Base-by-base conservation (phyloP, 805 yeast genomes). In the Candida jianshihensis region DNA sequence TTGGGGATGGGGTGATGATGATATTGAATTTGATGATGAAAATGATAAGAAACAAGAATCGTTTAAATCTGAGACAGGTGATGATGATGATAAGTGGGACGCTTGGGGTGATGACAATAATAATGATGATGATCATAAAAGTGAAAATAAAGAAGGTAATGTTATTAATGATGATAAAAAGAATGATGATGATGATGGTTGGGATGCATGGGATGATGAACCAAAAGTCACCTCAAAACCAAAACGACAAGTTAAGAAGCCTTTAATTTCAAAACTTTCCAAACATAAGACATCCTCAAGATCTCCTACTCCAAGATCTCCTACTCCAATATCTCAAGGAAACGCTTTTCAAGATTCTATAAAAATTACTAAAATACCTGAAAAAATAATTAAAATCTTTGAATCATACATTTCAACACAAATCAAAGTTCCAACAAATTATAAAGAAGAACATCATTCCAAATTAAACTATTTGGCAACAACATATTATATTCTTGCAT, bases 21-120 rank as follows among this genome's bases (percentile, higher is more conserved):
- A 34, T n/a, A 31, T 35, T 13, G 41, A 37, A 6, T 30, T 35
- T 20, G 40, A 35, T 30, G 37, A 61, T 54, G 33, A 63, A 50
- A 44, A 37, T 11, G 37, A 41, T 9, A 39, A 41, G 8, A 30
- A 30, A 6, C 32, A 26, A 7, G 37, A 34, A 9, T n/a, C 19
- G 8, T 12, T 14, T 3, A 26, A 21, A 12, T 27, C 30, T n/a
- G 14, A 29, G 14, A 27, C 33, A 10, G 33, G 31, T 5, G 32
- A 34, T 5, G 37, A 35, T 0, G 45, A 41, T 22, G 52, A 42
- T 27, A 53, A 36, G 12, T 49, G 53, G 55, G 54, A 41, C 29
- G 47, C 43, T 5, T 49, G 54, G 54, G 51, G 37, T 30, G 47
- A 44, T 34, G 46, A 46, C 12, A 45, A 44, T 14, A 42, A 41